A percentile compares a stretch with the other conserved stretches of the same genome.
Conservation (phyloP, 345 rosid genomes). For the Murraya koenigii region DNA sequence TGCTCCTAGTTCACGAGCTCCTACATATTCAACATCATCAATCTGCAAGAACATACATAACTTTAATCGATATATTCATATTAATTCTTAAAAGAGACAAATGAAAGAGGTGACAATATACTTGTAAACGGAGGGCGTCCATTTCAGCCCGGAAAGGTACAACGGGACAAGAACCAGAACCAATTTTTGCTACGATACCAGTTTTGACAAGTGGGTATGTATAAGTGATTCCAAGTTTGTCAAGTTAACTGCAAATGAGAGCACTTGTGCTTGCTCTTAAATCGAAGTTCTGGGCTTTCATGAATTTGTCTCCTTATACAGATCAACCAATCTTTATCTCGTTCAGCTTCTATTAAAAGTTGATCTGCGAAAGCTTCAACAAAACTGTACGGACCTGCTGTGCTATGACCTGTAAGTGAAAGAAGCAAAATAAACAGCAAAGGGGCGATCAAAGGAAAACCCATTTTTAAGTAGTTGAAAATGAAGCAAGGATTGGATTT, state of each 20-base stretch:
- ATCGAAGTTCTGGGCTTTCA: conserved; percentile 76
- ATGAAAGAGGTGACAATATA: background rate
- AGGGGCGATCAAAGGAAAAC: too few species aligned
- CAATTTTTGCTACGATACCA: conserved; percentile 69
- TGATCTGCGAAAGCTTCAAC: conserved; percentile 27
- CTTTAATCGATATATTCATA: background rate
- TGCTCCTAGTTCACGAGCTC: conserved; percentile 90
- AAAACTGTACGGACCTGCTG: background rate
- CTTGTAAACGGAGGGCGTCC: conserved; percentile 74
- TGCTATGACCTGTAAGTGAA: conserved; percentile 6
- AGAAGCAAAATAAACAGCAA: too few species aligned
- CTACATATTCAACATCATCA: conserved; percentile 22
- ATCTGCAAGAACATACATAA: background rate
- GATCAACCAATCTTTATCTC: conserved; percentile 58
- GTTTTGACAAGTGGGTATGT: conserved; percentile 66
- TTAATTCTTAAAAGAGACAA: background rate
- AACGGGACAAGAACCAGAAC: conserved; percentile 64
- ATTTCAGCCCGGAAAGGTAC: conserved; percentile 90
- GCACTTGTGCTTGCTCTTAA: conserved; percentile 71
- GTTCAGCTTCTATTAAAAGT: conserved; percentile 39
- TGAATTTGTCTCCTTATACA: conserved; percentile 73
- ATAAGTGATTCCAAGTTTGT: conserved; percentile 51
- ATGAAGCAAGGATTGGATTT: too few species aligned
- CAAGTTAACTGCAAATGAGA: conserved; percentile 63
- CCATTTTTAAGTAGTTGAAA: too few species aligned